Conservation (phyloP, 768 basidiomycete genomes). For the Auriscalpium vulgare region DNA sequence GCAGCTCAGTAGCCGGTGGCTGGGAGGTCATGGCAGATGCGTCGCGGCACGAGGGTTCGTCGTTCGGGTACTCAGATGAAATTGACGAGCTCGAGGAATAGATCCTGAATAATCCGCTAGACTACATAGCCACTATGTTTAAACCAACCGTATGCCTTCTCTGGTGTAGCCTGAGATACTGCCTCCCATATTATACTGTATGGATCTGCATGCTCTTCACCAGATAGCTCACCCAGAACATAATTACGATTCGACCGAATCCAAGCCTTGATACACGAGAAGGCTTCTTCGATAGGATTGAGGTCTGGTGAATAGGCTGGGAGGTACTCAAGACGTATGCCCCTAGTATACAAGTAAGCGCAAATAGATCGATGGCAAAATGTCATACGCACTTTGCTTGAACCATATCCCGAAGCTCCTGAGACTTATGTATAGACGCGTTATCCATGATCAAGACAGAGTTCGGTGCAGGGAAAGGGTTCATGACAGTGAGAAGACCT, state of each 20-base stretch:
- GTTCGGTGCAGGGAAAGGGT: constrained; percentile 27
- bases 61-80: not conserved
- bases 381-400: constrained; percentile 21
- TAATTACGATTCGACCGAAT: constrained; percentile 10
- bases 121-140: not conserved
- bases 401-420: constrained; percentile 21
- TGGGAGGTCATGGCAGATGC: not conserved
- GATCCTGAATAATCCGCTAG: too few species aligned
- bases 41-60: not conserved
- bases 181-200: not conserved
- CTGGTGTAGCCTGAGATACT: not conserved
- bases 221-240: constrained; percentile 2
- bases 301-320: constrained; percentile 23
- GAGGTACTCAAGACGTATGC: constrained; percentile 16
- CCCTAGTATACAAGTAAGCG: constrained; percentile 3
- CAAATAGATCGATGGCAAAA: not conserved
- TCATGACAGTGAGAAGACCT: constrained; percentile 28
- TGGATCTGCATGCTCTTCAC: not conserved
- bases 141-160: not conserved
- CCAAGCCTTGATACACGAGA: constrained; percentile 20
- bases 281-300: constrained; percentile 23
- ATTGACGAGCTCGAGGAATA: not conserved
- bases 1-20: not conserved
- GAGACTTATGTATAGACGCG: constrained; percentile 27
- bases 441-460: constrained; percentile 35